These are phyloP conservation scores for Barnettozyma pratensis DNA, from an alignment of 805 yeast genomes.

Conservation along the genomic window DNA sequence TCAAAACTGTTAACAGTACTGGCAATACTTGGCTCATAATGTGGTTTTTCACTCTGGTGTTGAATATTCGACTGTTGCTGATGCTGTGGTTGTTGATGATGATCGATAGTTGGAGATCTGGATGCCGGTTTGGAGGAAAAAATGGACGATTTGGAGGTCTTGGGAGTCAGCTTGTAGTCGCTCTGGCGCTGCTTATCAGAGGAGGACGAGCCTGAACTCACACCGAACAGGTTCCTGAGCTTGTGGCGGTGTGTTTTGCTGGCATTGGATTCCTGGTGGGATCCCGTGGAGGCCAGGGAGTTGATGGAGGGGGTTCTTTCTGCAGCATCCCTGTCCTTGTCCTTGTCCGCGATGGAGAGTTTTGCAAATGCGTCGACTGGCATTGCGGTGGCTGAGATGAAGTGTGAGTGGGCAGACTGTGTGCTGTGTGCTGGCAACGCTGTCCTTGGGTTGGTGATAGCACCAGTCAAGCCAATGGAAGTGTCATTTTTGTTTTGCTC, in stretches of 20 bases:
- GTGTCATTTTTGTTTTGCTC: conserved; percentile 4
- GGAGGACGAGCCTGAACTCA: not conserved
- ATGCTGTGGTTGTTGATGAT: conserved; percentile 14
- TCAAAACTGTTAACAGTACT: not conserved
- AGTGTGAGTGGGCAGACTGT: not conserved
- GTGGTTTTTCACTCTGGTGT: not conserved
- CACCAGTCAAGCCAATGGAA: no score
- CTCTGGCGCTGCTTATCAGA: not conserved
- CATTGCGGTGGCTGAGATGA: not conserved
- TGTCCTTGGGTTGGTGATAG: no score
- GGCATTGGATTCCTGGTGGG: conserved; percentile 5
- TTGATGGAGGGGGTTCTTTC: conserved; percentile 5
- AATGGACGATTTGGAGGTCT: conserved; percentile 21
- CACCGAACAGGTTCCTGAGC: conserved; percentile 7
- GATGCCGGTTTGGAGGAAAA: conserved; percentile 20
- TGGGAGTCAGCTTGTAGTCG: conserved; percentile 18
- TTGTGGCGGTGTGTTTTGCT: conserved; percentile 5
- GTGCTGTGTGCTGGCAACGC: no score
- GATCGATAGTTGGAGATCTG: conserved; percentile 19
- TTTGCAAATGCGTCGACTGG: conserved; percentile 5
- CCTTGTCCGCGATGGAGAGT: conserved; percentile 5
- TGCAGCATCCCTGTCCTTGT: not conserved
- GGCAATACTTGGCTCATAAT: conserved; percentile 1
- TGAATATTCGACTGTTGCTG: conserved; percentile 4
- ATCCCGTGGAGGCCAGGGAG: conserved; percentile 6